These are phyloP conservation scores for Phascolomyces articulosus DNA, from an alignment of 371 early-diverging fungal species.

Conservation along the genomic window DNA sequence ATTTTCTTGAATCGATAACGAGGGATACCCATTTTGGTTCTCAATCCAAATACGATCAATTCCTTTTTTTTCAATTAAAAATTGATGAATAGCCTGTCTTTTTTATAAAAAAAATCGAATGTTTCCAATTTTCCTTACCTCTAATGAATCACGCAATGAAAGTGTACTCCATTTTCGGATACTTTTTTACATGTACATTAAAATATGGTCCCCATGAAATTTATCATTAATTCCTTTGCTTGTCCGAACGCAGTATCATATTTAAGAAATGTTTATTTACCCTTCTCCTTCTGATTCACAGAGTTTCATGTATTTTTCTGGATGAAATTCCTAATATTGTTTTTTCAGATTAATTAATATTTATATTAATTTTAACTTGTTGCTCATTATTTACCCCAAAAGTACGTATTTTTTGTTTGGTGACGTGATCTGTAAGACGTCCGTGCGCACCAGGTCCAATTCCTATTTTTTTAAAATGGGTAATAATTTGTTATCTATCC, in stretches of 20 bases:
- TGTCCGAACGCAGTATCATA: too few species aligned
- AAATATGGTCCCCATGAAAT: too few species aligned
- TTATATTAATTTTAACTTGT: too few species aligned
- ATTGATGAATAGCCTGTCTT: neutral
- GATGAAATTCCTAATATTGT: constrained; percentile 53
- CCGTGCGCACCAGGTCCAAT: constrained; percentile 92
- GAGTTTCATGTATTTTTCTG: constrained; percentile 62
- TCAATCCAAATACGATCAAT: constrained; percentile 70
- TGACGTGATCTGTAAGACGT: constrained; percentile 48
- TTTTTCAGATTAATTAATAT: neutral
- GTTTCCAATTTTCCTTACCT: too few species aligned
- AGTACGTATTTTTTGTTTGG: constrained; percentile 49
- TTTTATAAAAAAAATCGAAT: too few species aligned
- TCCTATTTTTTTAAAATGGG: too few species aligned
- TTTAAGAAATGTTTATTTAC: constrained; percentile 34
- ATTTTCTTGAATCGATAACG: constrained; percentile 34
- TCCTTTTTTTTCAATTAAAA: constrained; percentile 51
- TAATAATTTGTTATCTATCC: too few species aligned
- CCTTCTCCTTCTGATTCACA: constrained; percentile 70
- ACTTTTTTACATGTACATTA: constrained; percentile 10
- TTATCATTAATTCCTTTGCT: too few species aligned
- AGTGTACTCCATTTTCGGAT: constrained; percentile 28
- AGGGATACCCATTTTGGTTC: constrained; percentile 64
- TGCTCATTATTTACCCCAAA: constrained; percentile 58
- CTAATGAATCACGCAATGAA: constrained; percentile 17